These are phyloP conservation scores for Phytopythium mirpurense DNA, from an alignment of 352 stramenopile genomes.

Conservation along the genomic window DNA sequence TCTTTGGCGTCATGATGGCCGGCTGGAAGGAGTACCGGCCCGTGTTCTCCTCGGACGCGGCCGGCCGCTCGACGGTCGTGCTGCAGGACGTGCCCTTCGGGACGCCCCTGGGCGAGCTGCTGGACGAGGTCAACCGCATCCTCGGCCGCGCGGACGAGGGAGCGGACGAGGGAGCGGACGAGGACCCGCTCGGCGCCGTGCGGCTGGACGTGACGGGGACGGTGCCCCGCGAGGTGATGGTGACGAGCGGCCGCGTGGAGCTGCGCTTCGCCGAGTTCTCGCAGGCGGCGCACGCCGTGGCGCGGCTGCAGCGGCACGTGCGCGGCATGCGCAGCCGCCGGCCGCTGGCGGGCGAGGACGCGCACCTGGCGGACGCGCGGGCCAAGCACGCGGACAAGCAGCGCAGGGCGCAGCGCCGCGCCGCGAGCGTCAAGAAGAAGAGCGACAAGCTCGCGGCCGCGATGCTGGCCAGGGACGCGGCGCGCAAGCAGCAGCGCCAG, in stretches of 20 bases:
- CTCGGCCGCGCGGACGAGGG: slow-evolving; percentile 18
- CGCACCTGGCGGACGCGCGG: slow-evolving; percentile 28
- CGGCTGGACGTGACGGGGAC: slow-evolving; percentile 43
- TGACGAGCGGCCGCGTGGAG: slow-evolving; percentile 76
- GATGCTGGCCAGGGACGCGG: background rate
- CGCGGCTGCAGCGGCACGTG: slow-evolving; percentile 54
- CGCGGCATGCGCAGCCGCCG: slow-evolving; percentile 48
- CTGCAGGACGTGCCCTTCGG: slow-evolving; percentile 79
- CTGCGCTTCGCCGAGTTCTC: slow-evolving; percentile 64
- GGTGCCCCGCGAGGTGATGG: slow-evolving; percentile 54
- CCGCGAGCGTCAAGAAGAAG: background rate
- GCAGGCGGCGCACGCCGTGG: slow-evolving; percentile 69
- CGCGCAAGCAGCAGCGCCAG: background rate
- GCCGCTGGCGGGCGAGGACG: slow-evolving; percentile 33
- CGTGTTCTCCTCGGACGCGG: slow-evolving; percentile 56
- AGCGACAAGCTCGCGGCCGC: slow-evolving; percentile 10
- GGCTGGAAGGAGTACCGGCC: slow-evolving; percentile 80
- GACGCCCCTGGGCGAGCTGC: slow-evolving; percentile 48
- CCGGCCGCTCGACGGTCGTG: slow-evolving; percentile 49
- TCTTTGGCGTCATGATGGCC: slow-evolving; percentile 86
- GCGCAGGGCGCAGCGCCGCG: slow-evolving; percentile 14
- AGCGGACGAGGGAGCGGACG: no score
- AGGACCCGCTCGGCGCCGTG: no score
- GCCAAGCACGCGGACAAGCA: slow-evolving; percentile 37
- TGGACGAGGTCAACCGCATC: slow-evolving; percentile 56